Evolutionary conservation across 176 grass and related monocot genomes (phyloP).

Genomic region (Avena eriantha): DNA sequence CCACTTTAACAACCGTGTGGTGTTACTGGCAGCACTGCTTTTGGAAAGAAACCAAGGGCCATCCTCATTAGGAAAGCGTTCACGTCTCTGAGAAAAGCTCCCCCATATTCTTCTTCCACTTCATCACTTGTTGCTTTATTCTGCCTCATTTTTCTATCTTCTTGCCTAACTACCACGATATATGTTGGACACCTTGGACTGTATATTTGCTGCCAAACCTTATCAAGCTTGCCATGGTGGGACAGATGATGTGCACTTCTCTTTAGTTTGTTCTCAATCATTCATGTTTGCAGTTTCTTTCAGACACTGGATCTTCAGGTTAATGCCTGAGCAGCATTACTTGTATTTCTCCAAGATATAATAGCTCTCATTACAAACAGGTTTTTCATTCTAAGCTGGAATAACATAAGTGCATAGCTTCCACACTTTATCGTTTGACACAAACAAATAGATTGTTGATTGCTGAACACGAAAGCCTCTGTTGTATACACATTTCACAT

Average conservation of each 20-base stretch:
- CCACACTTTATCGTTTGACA: background rate
- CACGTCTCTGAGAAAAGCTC: conserved; percentile 4
- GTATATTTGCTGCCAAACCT: conserved; percentile 13
- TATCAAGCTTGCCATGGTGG: conserved; percentile 24
- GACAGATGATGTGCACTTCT: background rate
- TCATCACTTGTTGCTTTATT: conserved; percentile 30
- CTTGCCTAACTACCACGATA: conserved; percentile 13
- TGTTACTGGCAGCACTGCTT: background rate
- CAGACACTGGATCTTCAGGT: background rate
- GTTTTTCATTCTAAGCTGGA: background rate
- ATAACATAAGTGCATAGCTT: background rate
- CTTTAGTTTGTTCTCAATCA: background rate
- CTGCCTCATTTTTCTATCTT: conserved; percentile 10
- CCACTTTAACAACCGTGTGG: background rate
- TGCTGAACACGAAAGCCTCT: background rate
- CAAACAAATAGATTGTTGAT: background rate
- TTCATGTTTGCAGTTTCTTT: background rate
- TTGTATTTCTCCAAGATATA: conserved; percentile 18
- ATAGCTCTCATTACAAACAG: background rate
- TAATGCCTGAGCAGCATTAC: background rate
- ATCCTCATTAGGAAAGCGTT: background rate
- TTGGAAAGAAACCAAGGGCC: background rate
- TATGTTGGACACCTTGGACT: background rate
- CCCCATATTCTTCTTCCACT: conserved; percentile 19
- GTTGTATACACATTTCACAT: background rate